Evolutionary conservation across 176 grass and related monocot genomes (phyloP), one percentile per base, ranked within the genome.

Genomic region (Musa itinerans): DNA sequence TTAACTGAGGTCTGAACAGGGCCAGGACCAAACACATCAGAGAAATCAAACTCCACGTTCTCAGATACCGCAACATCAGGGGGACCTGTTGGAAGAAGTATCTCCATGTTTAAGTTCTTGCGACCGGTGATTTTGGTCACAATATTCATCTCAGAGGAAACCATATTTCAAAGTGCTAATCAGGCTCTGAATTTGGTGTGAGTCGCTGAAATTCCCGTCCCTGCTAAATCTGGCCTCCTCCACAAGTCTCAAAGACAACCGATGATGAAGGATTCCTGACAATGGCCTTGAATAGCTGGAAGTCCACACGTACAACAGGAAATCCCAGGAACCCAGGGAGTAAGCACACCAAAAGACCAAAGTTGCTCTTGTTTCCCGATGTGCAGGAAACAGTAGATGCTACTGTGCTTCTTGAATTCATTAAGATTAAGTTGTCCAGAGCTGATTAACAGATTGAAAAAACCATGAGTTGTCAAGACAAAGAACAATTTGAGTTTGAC

Each of bases 231-330:
- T 85, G 84, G 61, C 80, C 72, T 65, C 70, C 80, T 79, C 82
- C 90, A 71, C 77, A 85, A 56, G 82, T 79, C 71, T 78, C 84
- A 9, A 83, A 67, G 79, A 87, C 54, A 87, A 98, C 80, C 2
- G 95, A 93, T 85, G 93, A 92, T 83, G 95, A 87, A 53, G 90
- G 95, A 84, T 63, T 86, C 82, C 95, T 92, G 23, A 99, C 90
- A 87, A 89, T 92, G 78, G 95, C 90, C 88, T 99, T 99, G 78
- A 99, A 92, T 84, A 99, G 78, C 78, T 87, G 95, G 83, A 99
- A 99, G 72, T 94, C 89, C 53, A 94, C 88, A 5, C 75, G 86
- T 50, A 84, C 80, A 80, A 99, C 67, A 15, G 71, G 71, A 69
- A 86, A 79, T 49, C 90, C 90, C 15, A 99, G 78, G 63, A 99